Evolutionary conservation across 208 protist genomes (phyloP), one percentile per base, ranked within the genome.

Genomic region (Porcisia deanei): DNA sequence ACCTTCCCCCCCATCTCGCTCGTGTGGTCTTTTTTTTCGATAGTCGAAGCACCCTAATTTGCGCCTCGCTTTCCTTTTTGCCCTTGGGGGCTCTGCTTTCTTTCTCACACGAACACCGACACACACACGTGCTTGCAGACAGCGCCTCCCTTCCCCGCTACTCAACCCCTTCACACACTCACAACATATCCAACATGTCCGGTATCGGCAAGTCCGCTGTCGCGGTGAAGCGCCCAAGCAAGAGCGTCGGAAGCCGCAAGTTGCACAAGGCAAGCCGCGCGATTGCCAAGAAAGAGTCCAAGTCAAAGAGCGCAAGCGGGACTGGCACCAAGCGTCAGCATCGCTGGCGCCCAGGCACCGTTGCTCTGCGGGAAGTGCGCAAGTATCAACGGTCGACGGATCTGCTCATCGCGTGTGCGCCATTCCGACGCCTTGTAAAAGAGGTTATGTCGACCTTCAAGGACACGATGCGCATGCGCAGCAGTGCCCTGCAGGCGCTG

Each of bases 351-450:
- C 99, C 99, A 37, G 99, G 99, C 67, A 99, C 99, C 25, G 98
- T 99, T 18, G 99, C 99, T 22, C 94, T 99, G 54, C 96, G 99
- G 71, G 99, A 99, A 88, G 99, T 99, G 77, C 94, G 98, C 72
- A 91, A 94, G 57, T 99, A 99, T 91, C 99, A 99, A 90, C 99
- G 98, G 85, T 94, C 90, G 43, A 99, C 99, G 25, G 97, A 99
- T 47, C 89, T 99, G n/a, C 94, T 99, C 55, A 99, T 99, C 83
- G 87, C 97, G 75, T 99, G 99, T 75, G 90, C 99, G 0, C 99
- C 99, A 72, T 99, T 99, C 96, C 98, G 99, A 76, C 98, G 99
- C 71, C 94, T 99, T 8, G 99, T 99, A 59, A 95, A 99, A 73
- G 99, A 99, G 85, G 99, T 99, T 59, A 98, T 98, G 74, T 93